A percentile compares a stretch with the other conserved stretches of the same genome.
Evolutionary conservation across 2,329 filamentous ascomycete genomes (phyloP).

Genomic region (Alternaria alternata): DNA sequence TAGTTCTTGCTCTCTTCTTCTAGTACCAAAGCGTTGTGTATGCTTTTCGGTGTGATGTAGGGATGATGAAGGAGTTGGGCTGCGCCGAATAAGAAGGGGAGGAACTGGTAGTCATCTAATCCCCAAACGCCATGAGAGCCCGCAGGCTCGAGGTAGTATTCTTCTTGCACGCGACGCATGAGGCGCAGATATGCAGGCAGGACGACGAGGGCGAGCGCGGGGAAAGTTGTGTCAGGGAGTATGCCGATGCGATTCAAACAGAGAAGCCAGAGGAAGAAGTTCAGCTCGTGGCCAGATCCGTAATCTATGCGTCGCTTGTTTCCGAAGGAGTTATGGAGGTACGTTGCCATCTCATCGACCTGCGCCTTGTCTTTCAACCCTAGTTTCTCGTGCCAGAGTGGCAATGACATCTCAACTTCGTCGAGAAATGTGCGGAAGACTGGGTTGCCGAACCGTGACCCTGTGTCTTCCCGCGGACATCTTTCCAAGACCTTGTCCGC

Average conservation of each 20-base stretch:
- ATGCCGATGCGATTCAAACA: slow-evolving; percentile 83
- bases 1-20: slow-evolving; percentile 87
- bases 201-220: slow-evolving; percentile 75
- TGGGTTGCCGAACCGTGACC: slow-evolving; percentile 94
- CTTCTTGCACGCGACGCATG: slow-evolving; percentile 87
- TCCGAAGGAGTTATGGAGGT: slow-evolving; percentile 84
- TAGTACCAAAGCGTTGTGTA: slow-evolving; percentile 86
- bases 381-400: slow-evolving; percentile 71
- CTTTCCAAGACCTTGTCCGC: slow-evolving; percentile 71
- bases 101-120: slow-evolving; percentile 63
- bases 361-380: slow-evolving; percentile 63
- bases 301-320: slow-evolving; percentile 87
- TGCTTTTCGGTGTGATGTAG: slow-evolving; percentile 62
- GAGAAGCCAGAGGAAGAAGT: slow-evolving; percentile 96
- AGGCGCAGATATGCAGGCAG: slow-evolving; percentile 84
- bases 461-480: slow-evolving; percentile 84
- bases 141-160: slow-evolving; percentile 91
- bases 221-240: slow-evolving; percentile 72
- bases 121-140: slow-evolving; percentile 63
- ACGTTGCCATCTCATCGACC: slow-evolving; percentile 76
- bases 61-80: slow-evolving; percentile 71
- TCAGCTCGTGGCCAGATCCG: slow-evolving; percentile 95
- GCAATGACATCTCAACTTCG: slow-evolving; percentile 59
- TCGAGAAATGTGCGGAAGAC: slow-evolving; percentile 85
- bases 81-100: slow-evolving; percentile 61